A percentile compares a stretch with the other conserved stretches of the same genome.
phyloP scores from a whole-genome alignment of 345 rosid species.

The Boechera retrofracta region DNA sequence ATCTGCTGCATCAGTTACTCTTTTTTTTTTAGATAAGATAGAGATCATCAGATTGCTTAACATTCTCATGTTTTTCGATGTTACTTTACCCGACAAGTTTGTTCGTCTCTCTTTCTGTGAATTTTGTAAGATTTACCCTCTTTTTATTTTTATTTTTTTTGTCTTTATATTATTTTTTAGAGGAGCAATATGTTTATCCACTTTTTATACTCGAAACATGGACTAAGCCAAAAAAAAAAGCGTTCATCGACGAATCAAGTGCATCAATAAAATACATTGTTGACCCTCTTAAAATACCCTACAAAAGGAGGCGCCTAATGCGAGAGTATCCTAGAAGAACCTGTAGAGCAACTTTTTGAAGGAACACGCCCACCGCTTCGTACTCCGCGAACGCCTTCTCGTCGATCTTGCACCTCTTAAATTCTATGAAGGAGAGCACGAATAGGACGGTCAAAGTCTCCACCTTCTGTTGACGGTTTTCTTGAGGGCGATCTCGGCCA shows the following conservation, averaged over 20 bases:
- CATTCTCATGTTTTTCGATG: conserved; percentile 26
- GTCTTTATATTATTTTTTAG: neutral
- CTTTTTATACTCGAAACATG: neutral
- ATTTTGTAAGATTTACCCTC: neutral
- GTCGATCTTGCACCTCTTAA: too few species aligned
- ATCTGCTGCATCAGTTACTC: conserved; percentile 9
- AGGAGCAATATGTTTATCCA: neutral
- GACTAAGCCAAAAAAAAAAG: neutral
- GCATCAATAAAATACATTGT: neutral
- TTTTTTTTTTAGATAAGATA: conserved; percentile 24
- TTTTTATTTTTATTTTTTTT: too few species aligned
- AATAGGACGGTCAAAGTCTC: too few species aligned
- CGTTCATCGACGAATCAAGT: too few species aligned
- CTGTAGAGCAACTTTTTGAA: too few species aligned
- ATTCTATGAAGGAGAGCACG: too few species aligned
- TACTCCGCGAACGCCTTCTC: too few species aligned
- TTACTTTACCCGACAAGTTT: conserved; percentile 29
- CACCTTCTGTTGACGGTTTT: too few species aligned
- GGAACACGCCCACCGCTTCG: neutral
- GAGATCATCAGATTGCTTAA: conserved; percentile 33
- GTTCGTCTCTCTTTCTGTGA: conserved; percentile 19
- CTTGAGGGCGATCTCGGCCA: too few species aligned
- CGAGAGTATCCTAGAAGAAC: too few species aligned
- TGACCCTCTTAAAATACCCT: too few species aligned
- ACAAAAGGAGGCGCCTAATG: too few species aligned